Evolutionary conservation across 768 basidiomycete genomes (phyloP), one percentile per base, ranked within the genome.

Genomic region (Suillus occidentalis): DNA sequence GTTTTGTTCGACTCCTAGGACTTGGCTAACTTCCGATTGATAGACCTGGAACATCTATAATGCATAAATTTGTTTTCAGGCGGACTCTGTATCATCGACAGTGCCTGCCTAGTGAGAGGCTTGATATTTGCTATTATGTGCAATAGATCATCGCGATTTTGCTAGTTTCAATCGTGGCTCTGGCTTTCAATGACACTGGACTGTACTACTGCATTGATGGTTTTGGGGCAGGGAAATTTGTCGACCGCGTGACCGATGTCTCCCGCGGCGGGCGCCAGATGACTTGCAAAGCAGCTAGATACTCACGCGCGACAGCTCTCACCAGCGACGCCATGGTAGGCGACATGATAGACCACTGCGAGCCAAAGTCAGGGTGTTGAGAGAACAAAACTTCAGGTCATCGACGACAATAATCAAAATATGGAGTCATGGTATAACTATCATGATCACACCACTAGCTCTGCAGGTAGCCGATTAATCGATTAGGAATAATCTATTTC

Each of bases 1-100:
- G 13, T 34, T 56, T 25, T 36, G 42, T 20, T 18, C 59, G n/a
- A 34, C 18, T 36, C 31, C 20, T 39, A 18, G n/a, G 25, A 9
- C 25, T 16, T 28, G 47, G 20, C 50, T 73, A 37, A 76, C 55
- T 56, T 8, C 8, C 9, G 12, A 20, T 20, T 22, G 36, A 43
- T 25, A 76, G 78, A 62, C 68, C 5, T 76, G 75, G 75, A 76
- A 76, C 37, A 72, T 76, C 58, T 76, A 76, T 60, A 72, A 71
- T 58, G 69, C 70, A 31, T 74, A 65, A 59, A 72, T 40, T 40
- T 60, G 39, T 31, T 63, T 18, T 42, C 39, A 20, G 25, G 40
- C 40, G 58, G 42, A 13, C 58, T 42, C 25, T 59, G 20, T 42
- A 25, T 58, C 4, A 42, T 55, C 31, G 20, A 55, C 31, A 34